A percentile compares a stretch with the other conserved stretches of the same genome.
These are phyloP conservation scores for Huntiella decipiens DNA, from an alignment of 2,329 filamentous ascomycete genomes.

Conservation along the genomic window DNA sequence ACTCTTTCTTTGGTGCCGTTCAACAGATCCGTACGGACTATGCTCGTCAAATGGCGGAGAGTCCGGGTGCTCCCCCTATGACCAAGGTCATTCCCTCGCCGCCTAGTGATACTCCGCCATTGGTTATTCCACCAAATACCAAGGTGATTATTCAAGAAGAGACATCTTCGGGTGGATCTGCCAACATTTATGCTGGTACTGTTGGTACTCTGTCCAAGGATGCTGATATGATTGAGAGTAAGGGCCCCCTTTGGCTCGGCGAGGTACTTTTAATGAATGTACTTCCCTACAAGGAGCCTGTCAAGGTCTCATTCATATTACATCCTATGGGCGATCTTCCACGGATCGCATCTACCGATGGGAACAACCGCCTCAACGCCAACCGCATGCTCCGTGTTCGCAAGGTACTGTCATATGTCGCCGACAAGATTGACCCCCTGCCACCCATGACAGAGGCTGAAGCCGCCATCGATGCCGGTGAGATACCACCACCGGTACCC, in stretches of 20 bases:
- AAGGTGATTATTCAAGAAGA: slow-evolving; percentile 54
- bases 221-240: slow-evolving; percentile 66
- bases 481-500: neutral
- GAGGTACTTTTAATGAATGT: slow-evolving; percentile 72
- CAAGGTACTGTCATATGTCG: slow-evolving; percentile 84
- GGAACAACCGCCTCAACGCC: slow-evolving; percentile 80
- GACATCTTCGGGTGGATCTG: slow-evolving; percentile 43
- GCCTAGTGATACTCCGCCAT: slow-evolving; percentile 54
- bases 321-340: slow-evolving; percentile 68
- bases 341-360: slow-evolving; percentile 53
- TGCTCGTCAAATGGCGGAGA: slow-evolving; percentile 43
- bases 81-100: slow-evolving; percentile 49
- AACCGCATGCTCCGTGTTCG: slow-evolving; percentile 91
- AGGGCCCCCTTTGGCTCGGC: slow-evolving; percentile 79
- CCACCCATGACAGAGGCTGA: slow-evolving; percentile 15
- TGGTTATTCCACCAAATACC: slow-evolving; percentile 50
- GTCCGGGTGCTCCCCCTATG: slow-evolving; percentile 34
- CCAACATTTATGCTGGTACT: slow-evolving; percentile 80
- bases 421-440: slow-evolving; percentile 71
- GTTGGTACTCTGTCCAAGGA: slow-evolving; percentile 60
- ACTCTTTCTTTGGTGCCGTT: slow-evolving; percentile 53
- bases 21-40: slow-evolving; percentile 58
- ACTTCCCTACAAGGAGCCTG: slow-evolving; percentile 70
- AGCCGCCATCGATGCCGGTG: neutral
- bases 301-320: slow-evolving; percentile 89